Conservation (phyloP, 1,139 yeast species). For the Pichia terricola region DNA sequence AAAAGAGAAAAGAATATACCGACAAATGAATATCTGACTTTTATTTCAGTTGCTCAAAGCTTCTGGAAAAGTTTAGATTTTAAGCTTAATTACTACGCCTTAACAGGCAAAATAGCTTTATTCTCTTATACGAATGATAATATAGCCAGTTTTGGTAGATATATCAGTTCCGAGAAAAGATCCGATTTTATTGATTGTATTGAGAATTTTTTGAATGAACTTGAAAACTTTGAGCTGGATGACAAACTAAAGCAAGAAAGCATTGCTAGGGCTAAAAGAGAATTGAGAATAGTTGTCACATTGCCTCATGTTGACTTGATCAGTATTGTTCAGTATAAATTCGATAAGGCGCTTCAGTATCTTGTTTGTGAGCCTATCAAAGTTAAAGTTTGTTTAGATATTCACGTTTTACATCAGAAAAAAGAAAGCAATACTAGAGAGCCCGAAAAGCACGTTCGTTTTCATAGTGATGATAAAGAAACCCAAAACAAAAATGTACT, state of each 20-base stretch:
- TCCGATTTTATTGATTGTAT: not conserved
- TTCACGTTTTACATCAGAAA: constrained; percentile 11
- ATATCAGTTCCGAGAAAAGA: not conserved
- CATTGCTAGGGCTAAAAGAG: constrained; percentile 11
- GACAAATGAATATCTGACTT: constrained; percentile 12
- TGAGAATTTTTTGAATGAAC: not conserved
- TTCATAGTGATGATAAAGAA: constrained; percentile 14
- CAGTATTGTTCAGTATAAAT: constrained; percentile 39
- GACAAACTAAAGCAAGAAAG: not conserved
- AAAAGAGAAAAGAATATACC: not conserved
- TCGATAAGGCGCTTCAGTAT: constrained; percentile 33
- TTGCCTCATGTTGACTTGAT: constrained; percentile 43
- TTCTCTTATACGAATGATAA: constrained; percentile 17
- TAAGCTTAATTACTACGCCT: constrained; percentile 33
- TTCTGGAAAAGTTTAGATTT: constrained; percentile 26
- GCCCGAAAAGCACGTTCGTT: constrained; percentile 24
- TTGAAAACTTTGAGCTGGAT: constrained; percentile 5
- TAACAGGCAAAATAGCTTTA: constrained; percentile 25
- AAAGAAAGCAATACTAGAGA: not conserved
- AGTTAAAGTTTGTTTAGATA: constrained; percentile 27
- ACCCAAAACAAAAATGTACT: constrained; percentile 2
- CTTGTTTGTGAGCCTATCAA: constrained; percentile 57
- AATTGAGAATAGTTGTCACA: constrained; percentile 39
- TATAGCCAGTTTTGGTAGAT: constrained; percentile 2
- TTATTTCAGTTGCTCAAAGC: constrained; percentile 22